Conservation (phyloP, 768 basidiomycete genomes). For the Rhodosporidiobolus odoratus region DNA sequence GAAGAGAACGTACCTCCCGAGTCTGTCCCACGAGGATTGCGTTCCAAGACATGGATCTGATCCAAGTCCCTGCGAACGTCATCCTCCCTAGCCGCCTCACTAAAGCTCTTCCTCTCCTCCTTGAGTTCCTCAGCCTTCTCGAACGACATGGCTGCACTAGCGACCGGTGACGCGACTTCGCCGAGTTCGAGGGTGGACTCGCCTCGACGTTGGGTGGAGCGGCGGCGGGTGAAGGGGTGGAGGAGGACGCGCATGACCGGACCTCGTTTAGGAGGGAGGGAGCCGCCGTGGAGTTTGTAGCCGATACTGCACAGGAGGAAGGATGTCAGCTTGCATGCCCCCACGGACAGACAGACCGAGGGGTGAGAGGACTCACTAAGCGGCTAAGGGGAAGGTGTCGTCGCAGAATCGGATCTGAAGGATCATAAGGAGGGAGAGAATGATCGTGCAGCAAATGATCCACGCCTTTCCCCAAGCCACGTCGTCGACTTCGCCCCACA, state of each 20-base stretch:
- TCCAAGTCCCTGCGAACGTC: no score
- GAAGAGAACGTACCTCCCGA: no score
- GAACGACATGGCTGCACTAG: no score
- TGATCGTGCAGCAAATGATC: slow-evolving; percentile 15
- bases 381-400: background rate
- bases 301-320: background rate
- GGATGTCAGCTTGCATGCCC: background rate
- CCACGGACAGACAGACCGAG: background rate
- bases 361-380: background rate
- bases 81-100: no score
- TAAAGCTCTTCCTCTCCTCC: no score
- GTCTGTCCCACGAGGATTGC: no score
- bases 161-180: no score
- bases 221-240: no score
- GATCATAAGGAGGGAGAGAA: slow-evolving; percentile 9
- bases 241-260: slow-evolving; percentile 2
- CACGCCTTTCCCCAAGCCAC: slow-evolving; percentile 10
- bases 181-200: no score
- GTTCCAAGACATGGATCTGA: no score
- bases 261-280: background rate
- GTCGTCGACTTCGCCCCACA: slow-evolving; percentile 26
- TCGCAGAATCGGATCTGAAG: slow-evolving; percentile 24
- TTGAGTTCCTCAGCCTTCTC: no score
- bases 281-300: slow-evolving; percentile 8
- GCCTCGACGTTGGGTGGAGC: no score